Evolutionary conservation across 768 basidiomycete species (phyloP).

Genomic region (Lactarius quietus): DNA sequence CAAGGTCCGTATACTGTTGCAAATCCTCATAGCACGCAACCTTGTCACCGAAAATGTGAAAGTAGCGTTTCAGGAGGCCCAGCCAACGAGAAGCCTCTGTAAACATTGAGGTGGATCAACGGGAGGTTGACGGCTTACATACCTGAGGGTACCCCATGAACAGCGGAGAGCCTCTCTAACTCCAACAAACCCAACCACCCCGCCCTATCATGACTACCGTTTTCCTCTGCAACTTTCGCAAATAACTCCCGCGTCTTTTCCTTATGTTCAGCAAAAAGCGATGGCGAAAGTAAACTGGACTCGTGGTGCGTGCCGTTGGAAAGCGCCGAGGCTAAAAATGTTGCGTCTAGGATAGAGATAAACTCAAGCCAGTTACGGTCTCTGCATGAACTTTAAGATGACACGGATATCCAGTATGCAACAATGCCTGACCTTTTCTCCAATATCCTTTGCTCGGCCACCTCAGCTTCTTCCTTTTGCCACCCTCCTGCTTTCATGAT

Average conservation of each 20-base stretch:
- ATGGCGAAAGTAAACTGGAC: constrained; percentile 10
- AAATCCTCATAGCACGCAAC: constrained; percentile 87
- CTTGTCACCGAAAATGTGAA: constrained; percentile 71
- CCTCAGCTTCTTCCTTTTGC: constrained; percentile 56
- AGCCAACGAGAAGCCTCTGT: constrained; percentile 46
- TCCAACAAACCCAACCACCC: constrained; percentile 72
- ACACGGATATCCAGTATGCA: not conserved
- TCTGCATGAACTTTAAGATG: constrained; percentile 34
- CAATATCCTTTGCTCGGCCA: constrained; percentile 54
- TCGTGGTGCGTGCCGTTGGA: constrained; percentile 32
- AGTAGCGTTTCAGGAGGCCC: constrained; percentile 60
- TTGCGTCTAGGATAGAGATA: constrained; percentile 64
- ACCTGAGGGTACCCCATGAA: constrained; percentile 50
- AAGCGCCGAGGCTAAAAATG: constrained; percentile 44
- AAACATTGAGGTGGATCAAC: not conserved
- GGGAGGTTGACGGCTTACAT: constrained; percentile 3
- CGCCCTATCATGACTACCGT: constrained; percentile 72
- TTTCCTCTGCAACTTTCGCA: constrained; percentile 51
- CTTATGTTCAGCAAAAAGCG: constrained; percentile 37
- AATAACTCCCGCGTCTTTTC: constrained; percentile 52
- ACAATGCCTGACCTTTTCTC: constrained; percentile 51
- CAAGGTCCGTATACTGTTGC: constrained; percentile 55
- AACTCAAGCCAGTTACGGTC: constrained; percentile 90
- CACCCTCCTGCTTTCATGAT: constrained; percentile 59
- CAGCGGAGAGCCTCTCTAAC: constrained; percentile 57